These are phyloP conservation scores for Sporothrix protearum DNA, from an alignment of 2,329 filamentous ascomycete genomes.

Conservation along the genomic window DNA sequence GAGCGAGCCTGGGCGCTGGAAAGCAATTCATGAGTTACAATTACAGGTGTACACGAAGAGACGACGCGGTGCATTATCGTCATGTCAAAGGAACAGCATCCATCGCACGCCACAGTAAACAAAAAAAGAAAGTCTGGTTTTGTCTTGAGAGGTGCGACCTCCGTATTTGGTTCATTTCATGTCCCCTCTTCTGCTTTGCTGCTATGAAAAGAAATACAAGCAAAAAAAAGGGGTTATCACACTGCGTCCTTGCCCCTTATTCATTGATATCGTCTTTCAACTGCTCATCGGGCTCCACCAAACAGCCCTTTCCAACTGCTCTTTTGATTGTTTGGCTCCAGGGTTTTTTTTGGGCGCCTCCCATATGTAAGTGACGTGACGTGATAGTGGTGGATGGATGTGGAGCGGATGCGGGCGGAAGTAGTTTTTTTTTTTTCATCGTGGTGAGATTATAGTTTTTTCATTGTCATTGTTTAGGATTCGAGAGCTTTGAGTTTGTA, in stretches of 20 bases:
- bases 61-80: too few species aligned
- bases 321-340: not conserved
- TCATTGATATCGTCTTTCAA: slow-evolving; percentile 16
- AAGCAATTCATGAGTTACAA: not conserved
- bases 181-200: slow-evolving; percentile 10
- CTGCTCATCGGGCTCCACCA: not conserved
- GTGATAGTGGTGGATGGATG: not conserved
- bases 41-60: too few species aligned
- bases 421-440: not conserved
- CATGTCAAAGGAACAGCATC: too few species aligned
- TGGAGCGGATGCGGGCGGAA: slow-evolving; percentile 7
- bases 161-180: slow-evolving; percentile 1
- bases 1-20: not conserved
- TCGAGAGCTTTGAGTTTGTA: slow-evolving; percentile 30
- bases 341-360: not conserved
- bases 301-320: not conserved
- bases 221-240: not conserved
- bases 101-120: not conserved
- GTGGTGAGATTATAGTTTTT: not conserved
- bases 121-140: not conserved
- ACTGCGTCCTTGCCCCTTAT: not conserved
- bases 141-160: not conserved
- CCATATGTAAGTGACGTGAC: not conserved
- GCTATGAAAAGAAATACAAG: slow-evolving; percentile 14
- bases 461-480: slow-evolving; percentile 5